phyloP scores from a whole-genome alignment of 192 early-diverging fungal species.

The Oehlia diaphana region DNA sequence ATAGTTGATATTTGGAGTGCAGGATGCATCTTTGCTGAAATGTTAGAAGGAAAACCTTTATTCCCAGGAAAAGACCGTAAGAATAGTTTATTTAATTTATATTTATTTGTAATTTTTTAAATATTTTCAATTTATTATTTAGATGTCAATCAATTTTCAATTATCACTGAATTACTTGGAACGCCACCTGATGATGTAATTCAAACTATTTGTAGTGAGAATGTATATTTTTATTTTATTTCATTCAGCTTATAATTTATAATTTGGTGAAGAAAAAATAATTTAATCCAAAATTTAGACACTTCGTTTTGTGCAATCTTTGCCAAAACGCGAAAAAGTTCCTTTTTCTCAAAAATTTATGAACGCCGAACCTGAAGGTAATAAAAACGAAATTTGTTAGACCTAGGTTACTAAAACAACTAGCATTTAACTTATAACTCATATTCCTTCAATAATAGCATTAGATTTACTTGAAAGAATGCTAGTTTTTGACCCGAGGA shows the following conservation, averaged over 20 bases:
- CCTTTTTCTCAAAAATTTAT: conserved; percentile 82
- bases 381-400: background rate
- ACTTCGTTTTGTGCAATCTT: conserved; percentile 86
- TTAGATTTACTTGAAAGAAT: conserved; percentile 87
- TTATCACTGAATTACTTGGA: conserved; percentile 89
- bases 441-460: conserved; percentile 41
- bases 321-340: conserved; percentile 77
- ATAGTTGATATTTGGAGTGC: conserved; percentile 92
- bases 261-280: background rate
- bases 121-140: background rate
- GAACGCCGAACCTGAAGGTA: conserved; percentile 70
- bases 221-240: conserved; percentile 49
- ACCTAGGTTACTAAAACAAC: too few relatives aligned
- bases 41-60: conserved; percentile 92
- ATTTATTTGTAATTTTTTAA: conserved; percentile 6
- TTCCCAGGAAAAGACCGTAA: conserved; percentile 94
- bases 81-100: conserved; percentile 33
- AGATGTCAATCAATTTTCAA: conserved; percentile 95
- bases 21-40: conserved; percentile 94
- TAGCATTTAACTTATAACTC: too few relatives aligned
- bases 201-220: conserved; percentile 89
- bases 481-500: conserved; percentile 91
- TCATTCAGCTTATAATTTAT: background rate
- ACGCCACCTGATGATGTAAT: conserved; percentile 92
- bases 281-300: conserved; percentile 50